Evolutionary conservation across 768 basidiomycete genomes (phyloP).

Genomic region (Gloeophyllum trabeum): DNA sequence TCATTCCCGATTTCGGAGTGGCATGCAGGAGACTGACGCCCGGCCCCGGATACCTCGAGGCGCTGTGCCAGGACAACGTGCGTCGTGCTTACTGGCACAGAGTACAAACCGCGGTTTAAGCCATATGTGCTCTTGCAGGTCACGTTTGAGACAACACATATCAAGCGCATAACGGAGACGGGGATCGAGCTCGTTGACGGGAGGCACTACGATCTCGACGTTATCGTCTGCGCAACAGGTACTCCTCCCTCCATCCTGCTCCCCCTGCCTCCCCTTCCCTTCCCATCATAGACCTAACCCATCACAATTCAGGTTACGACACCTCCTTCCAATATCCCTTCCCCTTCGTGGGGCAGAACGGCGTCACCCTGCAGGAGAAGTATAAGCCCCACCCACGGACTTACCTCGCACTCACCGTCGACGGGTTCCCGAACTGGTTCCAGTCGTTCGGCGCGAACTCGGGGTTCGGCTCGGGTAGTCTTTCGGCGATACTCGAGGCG

Average conservation of each 20-base stretch:
- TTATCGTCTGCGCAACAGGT: constrained; percentile 58
- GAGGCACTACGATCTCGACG: constrained; percentile 38
- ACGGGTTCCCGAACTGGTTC: constrained; percentile 67
- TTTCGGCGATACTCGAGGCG: constrained; percentile 41
- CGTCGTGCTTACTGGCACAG: too few species aligned
- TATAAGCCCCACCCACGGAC: constrained; percentile 43
- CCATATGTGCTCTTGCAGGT: constrained; percentile 28
- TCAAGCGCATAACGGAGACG: constrained; percentile 36
- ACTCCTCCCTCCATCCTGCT: constrained; percentile 1
- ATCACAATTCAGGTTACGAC: constrained; percentile 34
- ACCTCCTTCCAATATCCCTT: constrained; percentile 35
- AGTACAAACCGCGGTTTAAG: too few species aligned
- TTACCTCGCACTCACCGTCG: constrained; percentile 47
- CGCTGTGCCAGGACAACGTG: constrained; percentile 52
- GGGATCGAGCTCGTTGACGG: constrained; percentile 52
- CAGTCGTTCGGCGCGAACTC: constrained; percentile 45
- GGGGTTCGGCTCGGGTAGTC: constrained; percentile 39
- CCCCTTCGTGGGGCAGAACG: constrained; percentile 41
- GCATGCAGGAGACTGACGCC: constrained; percentile 56
- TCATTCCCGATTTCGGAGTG: constrained; percentile 47
- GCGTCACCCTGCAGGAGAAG: constrained; percentile 38
- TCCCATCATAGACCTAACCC: constrained; percentile 1
- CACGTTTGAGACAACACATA: constrained; percentile 38
- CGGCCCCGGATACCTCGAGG: constrained; percentile 58
- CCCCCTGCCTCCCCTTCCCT: constrained; percentile 1